A percentile compares a stretch with the other conserved stretches of the same genome.
Evolutionary conservation across 192 early-diverging fungal species (phyloP).

Genomic region (Haplosporangium gracile): DNA sequence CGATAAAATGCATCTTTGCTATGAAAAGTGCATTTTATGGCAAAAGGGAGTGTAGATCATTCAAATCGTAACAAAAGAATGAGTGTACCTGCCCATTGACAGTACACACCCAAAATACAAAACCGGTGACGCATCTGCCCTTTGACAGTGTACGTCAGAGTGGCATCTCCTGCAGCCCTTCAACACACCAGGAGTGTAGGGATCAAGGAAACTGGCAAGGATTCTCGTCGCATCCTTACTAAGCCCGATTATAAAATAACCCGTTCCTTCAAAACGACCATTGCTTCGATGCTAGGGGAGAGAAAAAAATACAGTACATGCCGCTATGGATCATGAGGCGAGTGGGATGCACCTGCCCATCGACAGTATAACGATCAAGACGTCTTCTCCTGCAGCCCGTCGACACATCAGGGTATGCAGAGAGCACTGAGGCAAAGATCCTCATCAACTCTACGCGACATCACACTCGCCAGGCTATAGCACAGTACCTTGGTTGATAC

Average conservation of each 20-base stretch:
- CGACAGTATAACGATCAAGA: slow-evolving; percentile 20
- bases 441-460: slow-evolving; percentile 21
- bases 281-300: slow-evolving; percentile 10
- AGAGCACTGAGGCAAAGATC: slow-evolving; percentile 21
- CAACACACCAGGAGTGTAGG: slow-evolving; percentile 26
- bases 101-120: slow-evolving; percentile 16
- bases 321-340: slow-evolving; percentile 7
- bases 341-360: slow-evolving; percentile 20
- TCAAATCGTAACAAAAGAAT: not conserved
- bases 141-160: slow-evolving; percentile 10
- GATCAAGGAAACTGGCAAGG: slow-evolving; percentile 27
- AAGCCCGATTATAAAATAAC: not conserved
- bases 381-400: slow-evolving; percentile 29
- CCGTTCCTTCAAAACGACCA: not conserved
- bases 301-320: not conserved
- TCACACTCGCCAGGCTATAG: slow-evolving; percentile 7
- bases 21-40: no score
- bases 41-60: no score
- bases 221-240: slow-evolving; percentile 20
- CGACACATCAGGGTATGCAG: slow-evolving; percentile 27
- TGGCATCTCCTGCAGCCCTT: slow-evolving; percentile 28
- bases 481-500: not conserved
- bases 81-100: slow-evolving; percentile 16
- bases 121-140: slow-evolving; percentile 22
- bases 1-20: no score